Evolutionary conservation across 2,329 filamentous ascomycete genomes (phyloP), one percentile per base, ranked within the genome.

Genomic region (Aspergillus fumigatiaffinis): DNA sequence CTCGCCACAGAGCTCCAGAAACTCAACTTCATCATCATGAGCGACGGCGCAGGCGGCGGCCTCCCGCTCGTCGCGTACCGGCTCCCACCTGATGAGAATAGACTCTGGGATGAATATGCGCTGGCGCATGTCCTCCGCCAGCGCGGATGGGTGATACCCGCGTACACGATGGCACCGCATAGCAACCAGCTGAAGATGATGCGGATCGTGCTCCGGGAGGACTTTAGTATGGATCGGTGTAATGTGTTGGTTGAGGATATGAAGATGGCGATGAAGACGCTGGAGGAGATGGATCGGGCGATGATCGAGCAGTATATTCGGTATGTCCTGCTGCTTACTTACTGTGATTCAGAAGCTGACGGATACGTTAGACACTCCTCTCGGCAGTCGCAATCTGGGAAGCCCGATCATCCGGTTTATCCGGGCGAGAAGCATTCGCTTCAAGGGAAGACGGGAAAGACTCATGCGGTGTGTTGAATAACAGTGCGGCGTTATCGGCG

Each of bases 151-250:
- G 88, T 96, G 23, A 90, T 97, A 0, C 92, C 92, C 0, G 92
- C 92, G 0, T 97, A 97, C 77, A 97, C 92, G 38, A 97, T 97
- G 92, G 92, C 92, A 0, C 92, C 92, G 12, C 84, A 95, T 70
- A 91, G 90, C 12, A 80, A 90, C 55, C 80, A 86, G 60, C 82
- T 97, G 68, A 96, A 95, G 82, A 89, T 97, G 84, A 85, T 97
- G 79, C 86, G 92, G 49, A 86, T 96, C 2, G 92, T 97, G 0
- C 90, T 97, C 7, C 84, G 92, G 50, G 92, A 96, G 74, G 92
- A 97, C 76, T 96, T 97, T 66, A 89, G 86, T 44, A 85, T 88
- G 70, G 85, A 82, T 62, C 83, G 92, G 42, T 95, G 91, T 69
- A 91, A 96, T 70, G 80, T 84, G 14, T 79, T 97, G 17, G 81